Conservation (phyloP, 2,329 filamentous ascomycete genomes). For the Paradendryphiella salina region DNA sequence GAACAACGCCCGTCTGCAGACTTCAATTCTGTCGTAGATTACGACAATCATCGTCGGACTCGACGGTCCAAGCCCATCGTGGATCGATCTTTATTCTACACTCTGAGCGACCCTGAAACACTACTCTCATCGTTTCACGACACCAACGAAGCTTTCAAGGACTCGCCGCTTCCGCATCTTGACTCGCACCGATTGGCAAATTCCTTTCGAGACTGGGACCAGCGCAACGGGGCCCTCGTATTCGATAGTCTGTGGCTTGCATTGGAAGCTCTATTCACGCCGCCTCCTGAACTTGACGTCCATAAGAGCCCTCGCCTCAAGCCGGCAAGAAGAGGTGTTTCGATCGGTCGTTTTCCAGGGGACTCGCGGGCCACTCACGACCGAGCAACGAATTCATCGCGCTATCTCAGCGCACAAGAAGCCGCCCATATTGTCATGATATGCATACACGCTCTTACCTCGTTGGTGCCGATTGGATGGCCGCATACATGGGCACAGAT, state of each 20-base stretch:
- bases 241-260: slow-evolving; percentile 45
- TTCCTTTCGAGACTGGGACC: slow-evolving; percentile 43
- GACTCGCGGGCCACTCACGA: neutral
- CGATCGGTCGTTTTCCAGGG: neutral
- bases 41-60: slow-evolving; percentile 20
- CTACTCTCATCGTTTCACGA: slow-evolving; percentile 44
- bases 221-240: slow-evolving; percentile 40
- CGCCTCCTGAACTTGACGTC: slow-evolving; percentile 39
- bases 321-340: slow-evolving; percentile 19
- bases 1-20: slow-evolving; percentile 15
- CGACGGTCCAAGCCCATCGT: slow-evolving; percentile 29
- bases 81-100: slow-evolving; percentile 42
- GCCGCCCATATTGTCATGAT: slow-evolving; percentile 49
- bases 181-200: slow-evolving; percentile 35
- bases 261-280: slow-evolving; percentile 40
- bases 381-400: neutral
- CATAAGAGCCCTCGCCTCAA: slow-evolving; percentile 31
- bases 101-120: slow-evolving; percentile 38
- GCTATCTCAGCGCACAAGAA: slow-evolving; percentile 41
- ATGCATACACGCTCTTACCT: slow-evolving; percentile 48
- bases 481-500: slow-evolving; percentile 44
- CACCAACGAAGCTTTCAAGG: slow-evolving; percentile 22
- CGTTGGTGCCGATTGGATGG: slow-evolving; percentile 37
- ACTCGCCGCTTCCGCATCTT: slow-evolving; percentile 43
- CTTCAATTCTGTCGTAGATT: slow-evolving; percentile 25